These are phyloP conservation scores for Dendrobium officinale DNA, from an alignment of 106 monocot species.

Conservation along the genomic window DNA sequence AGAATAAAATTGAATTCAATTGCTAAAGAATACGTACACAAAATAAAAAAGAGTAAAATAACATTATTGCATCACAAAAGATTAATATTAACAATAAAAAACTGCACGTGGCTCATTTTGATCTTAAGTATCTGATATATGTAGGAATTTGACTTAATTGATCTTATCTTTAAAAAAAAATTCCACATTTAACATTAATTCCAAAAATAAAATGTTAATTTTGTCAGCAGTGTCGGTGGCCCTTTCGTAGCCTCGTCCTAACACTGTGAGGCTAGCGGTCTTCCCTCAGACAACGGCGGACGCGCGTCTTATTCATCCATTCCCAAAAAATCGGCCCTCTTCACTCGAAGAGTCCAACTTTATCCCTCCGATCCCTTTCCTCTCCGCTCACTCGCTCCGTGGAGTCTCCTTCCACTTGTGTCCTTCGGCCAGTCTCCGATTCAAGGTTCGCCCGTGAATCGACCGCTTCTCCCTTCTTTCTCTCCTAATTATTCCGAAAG, in stretches of 20 bases:
- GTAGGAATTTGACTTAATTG: no score
- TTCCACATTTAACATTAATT: not conserved
- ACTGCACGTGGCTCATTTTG: no score
- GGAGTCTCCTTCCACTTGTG: not conserved
- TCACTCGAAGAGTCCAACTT: not conserved
- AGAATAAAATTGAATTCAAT: no score
- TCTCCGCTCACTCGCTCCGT: not conserved
- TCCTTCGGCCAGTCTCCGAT: not conserved
- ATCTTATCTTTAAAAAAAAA: no score
- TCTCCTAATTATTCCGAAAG: not conserved
- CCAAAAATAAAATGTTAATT: not conserved
- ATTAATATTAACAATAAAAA: no score
- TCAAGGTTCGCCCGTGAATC: not conserved
- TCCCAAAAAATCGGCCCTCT: not conserved
- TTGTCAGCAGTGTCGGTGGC: not conserved
- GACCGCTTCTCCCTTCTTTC: not conserved
- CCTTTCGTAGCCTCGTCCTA: not conserved
- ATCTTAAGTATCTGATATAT: no score
- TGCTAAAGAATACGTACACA: no score
- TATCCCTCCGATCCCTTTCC: not conserved
- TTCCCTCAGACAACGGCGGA: not conserved
- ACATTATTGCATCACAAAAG: no score
- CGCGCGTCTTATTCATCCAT: not conserved
- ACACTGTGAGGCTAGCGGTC: not conserved
- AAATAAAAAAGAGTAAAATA: no score